A percentile compares a stretch with the other conserved stretches of the same genome.
These are phyloP conservation scores for Calocera viscosa DNA, from an alignment of 768 basidiomycete genomes.

Conservation along the genomic window DNA sequence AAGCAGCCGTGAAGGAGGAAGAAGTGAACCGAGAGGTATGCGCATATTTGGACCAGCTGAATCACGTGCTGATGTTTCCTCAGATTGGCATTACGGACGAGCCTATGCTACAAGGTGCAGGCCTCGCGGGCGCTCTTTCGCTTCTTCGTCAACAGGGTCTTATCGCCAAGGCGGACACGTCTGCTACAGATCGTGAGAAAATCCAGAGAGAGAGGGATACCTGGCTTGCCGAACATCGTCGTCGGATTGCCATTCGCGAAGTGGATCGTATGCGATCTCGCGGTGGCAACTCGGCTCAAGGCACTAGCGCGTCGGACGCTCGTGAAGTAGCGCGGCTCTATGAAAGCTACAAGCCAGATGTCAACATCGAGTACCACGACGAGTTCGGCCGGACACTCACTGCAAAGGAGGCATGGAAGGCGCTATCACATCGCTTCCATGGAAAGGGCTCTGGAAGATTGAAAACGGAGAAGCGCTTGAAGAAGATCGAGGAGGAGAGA, in stretches of 20 bases:
- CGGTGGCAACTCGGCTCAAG: conserved; percentile 80
- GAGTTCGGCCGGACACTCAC: conserved; percentile 82
- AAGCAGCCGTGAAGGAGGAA: conserved; percentile 26
- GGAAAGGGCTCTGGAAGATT: conserved; percentile 93
- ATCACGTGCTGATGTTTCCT: background rate
- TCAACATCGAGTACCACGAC: conserved; percentile 93
- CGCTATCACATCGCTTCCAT: conserved; percentile 93
- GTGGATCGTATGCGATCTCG: conserved; percentile 62
- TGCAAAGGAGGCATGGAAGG: conserved; percentile 97
- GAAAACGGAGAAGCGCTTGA: conserved; percentile 92
- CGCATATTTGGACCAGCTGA: conserved; percentile 16
- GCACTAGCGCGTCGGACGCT: conserved; percentile 83
- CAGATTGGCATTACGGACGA: conserved; percentile 58
- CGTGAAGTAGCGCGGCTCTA: conserved; percentile 67
- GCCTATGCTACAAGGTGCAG: conserved; percentile 56
- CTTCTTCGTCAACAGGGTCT: conserved; percentile 90
- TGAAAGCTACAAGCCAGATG: conserved; percentile 91
- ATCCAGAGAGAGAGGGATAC: conserved; percentile 73
- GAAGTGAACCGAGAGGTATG: conserved; percentile 26
- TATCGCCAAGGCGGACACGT: conserved; percentile 48
- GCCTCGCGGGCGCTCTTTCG: conserved; percentile 78
- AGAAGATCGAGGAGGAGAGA: conserved; percentile 95
- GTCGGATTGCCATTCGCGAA: conserved; percentile 63
- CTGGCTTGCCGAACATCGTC: conserved; percentile 81
- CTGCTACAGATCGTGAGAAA: conserved; percentile 63